Conservation (phyloP, 1,284 basidiomycete species). For the Cutaneotrichosporon mucoides region DNA sequence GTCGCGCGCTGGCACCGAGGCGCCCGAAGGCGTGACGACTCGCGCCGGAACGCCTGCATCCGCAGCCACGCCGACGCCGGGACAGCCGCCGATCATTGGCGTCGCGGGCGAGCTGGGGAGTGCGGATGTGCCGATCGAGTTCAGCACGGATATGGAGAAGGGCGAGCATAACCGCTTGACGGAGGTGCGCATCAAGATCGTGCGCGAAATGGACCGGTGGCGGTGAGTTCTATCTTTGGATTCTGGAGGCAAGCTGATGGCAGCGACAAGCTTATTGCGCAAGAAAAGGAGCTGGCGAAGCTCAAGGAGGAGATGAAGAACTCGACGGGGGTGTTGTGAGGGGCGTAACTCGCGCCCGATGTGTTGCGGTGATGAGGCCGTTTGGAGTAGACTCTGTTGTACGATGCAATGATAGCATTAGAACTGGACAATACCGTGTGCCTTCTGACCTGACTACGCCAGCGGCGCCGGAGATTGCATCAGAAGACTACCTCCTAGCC, state of each 20-base stretch:
- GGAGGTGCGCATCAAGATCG: constrained; percentile 64
- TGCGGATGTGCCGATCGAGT: constrained; percentile 62
- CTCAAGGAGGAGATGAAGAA: constrained; percentile 19
- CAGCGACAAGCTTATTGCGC: constrained; percentile 56
- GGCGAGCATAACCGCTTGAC: constrained; percentile 79
- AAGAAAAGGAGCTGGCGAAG: constrained; percentile 37
- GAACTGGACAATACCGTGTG: no score
- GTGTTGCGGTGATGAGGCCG: no score
- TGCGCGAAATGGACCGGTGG: constrained; percentile 50
- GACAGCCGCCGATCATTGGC: constrained; percentile 12
- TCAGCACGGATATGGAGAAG: constrained; percentile 72
- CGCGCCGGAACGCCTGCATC: constrained; percentile 10
- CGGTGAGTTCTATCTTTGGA: constrained; percentile 30
- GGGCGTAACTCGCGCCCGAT: no score
- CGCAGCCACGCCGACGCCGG: constrained; percentile 1
- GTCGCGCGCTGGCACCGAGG: constrained; percentile 8
- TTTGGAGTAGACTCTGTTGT: background rate
- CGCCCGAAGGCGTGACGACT: constrained; percentile 4
- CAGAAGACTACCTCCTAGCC: no score
- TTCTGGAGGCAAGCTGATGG: constrained; percentile 2
- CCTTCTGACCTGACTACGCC: no score
- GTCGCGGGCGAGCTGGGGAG: constrained; percentile 40
- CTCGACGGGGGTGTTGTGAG: background rate
- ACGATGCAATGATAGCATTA: background rate
- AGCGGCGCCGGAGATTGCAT: no score